Base-by-base conservation (phyloP, 345 rosid genomes). In the Ceriops zippeliana region DNA sequence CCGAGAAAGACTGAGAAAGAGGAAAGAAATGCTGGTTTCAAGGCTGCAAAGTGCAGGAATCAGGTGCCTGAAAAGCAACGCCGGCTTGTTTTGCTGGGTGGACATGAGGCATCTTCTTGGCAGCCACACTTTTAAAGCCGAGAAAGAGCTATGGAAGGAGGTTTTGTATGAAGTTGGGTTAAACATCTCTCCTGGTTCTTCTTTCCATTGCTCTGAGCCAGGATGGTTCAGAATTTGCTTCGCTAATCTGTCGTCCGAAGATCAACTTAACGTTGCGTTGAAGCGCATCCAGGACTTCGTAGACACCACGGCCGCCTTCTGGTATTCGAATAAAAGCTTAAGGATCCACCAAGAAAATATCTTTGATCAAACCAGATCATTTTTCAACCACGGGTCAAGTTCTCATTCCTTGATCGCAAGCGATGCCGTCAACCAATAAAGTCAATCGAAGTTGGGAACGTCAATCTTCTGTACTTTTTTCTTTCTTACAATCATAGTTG, bases 331-430 rank as follows among this genome's bases (percentile, higher is more conserved):
- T 1, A 19, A 42, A 19, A n/a, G 15, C 21, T 5, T 10, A 3
- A 53, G 46, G 49, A 42, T 42, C 11, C 49, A 22, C 22, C 35
- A 19, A 1, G 21, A 46, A 28, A 68, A 28, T 27, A 32, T 17
- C 35, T 6, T n/a, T 26, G 67, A 51, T 35, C 35, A 61, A 49
- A 78, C 79, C 59, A 61, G 67, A 46, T 38, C 47, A 11, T 70
- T 35, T 69, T 74, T 73, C 66, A 73, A 62, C 80, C 77, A 42
- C 77, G 87, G 87, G 83, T 80, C 51, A 83, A 73, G 61, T 69
- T 87, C 11, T 79, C 77, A 2, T 65, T 78, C 20, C 62, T 47
- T 54, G 69, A 66, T 19, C 66, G 52, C 64, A 77, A 75, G 66
- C 71, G 81, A 61, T 78, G 66, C 42, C 83, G 83, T 63, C 83